A percentile compares a stretch with the other conserved stretches of the same genome.
These are phyloP conservation scores for Backusella circina DNA, from an alignment of 192 early-diverging fungal species.

Conservation along the genomic window DNA sequence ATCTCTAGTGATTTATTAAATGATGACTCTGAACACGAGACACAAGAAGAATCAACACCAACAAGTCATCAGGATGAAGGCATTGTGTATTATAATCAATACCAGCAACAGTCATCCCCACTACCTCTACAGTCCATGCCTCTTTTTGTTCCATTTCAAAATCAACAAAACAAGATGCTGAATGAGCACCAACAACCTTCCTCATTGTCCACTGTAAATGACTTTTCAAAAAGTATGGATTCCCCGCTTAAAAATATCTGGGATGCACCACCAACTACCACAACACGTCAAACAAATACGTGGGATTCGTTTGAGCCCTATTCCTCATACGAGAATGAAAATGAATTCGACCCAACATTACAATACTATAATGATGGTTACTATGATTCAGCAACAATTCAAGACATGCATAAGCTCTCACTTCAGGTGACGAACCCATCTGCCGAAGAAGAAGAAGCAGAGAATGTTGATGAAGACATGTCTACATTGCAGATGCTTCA, in stretches of 20 bases:
- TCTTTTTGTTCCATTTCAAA: neutral
- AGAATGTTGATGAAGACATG: slow-evolving; percentile 43
- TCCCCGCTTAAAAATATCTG: slow-evolving; percentile 3
- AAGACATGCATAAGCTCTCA: slow-evolving; percentile 19
- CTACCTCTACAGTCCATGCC: neutral
- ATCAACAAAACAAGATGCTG: neutral
- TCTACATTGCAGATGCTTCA: slow-evolving; percentile 42
- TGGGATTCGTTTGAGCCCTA: slow-evolving; percentile 4
- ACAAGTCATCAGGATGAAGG: neutral
- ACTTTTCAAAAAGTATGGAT: neutral
- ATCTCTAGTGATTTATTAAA: slow-evolving; percentile 5
- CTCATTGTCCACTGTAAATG: neutral
- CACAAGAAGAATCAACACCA: neutral
- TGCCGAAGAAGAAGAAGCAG: slow-evolving; percentile 20
- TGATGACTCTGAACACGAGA: neutral
- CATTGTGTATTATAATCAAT: neutral
- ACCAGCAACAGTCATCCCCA: neutral
- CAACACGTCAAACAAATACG: neutral
- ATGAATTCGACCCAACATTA: slow-evolving; percentile 32
- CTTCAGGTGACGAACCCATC: slow-evolving; percentile 23
- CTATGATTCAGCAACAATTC: slow-evolving; percentile 12
- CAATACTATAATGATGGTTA: slow-evolving; percentile 17
- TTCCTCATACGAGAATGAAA: slow-evolving; percentile 1
- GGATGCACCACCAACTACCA: neutral
- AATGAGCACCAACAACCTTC: neutral